Base-by-base conservation (phyloP, 2,329 filamentous ascomycete genomes). In the Ciborinia camelliae region DNA sequence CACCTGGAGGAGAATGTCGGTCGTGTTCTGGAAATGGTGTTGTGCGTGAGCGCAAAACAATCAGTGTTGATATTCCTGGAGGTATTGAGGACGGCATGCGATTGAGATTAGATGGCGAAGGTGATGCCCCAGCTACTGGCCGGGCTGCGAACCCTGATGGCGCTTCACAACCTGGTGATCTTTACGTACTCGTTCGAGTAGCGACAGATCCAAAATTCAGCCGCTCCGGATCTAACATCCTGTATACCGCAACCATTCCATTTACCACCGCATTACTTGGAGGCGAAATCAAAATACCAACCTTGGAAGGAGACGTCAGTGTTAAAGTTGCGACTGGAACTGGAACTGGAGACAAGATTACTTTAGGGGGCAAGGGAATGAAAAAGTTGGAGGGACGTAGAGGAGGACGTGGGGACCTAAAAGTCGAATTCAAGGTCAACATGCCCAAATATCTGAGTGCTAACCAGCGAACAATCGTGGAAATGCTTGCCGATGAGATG, bases 41-140 rank as follows among this genome's bases (percentile, higher is more conserved):
- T 20, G 85, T 92, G 43, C 84, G 92, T 71, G 91, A 97, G 73
- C 84, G 87, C 67, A 92, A 91, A 79, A 91, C 90, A 0, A 87
- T 99, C 58, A 90, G 85, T 35, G 85, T 99, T 51, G 93, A 98
- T 72, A 97, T 99, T 53, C 95, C 95, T 1, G 92, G 90, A 28
- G 95, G 95, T 69, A 92, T 99, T 39, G 95, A 98, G 76, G 94
- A 99, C 76, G 93, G 94, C 63, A 98, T 98, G 94, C 86, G 92
- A 65, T 80, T 99, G 72, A 85, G 91, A 61, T 85, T 99, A 35
- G 86, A 88, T 65, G 90, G 90, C 32, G 92, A 96, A 74, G 95
- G 95, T 69, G 94, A 99, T 74, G 89, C 91, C 20, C 90, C 95
- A 28, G 81, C 87, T 10, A 94, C 91, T 30, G 91, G 92, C 52